Conservation (phyloP, 306 rosid species). For the Casuarina equisetifolia region DNA sequence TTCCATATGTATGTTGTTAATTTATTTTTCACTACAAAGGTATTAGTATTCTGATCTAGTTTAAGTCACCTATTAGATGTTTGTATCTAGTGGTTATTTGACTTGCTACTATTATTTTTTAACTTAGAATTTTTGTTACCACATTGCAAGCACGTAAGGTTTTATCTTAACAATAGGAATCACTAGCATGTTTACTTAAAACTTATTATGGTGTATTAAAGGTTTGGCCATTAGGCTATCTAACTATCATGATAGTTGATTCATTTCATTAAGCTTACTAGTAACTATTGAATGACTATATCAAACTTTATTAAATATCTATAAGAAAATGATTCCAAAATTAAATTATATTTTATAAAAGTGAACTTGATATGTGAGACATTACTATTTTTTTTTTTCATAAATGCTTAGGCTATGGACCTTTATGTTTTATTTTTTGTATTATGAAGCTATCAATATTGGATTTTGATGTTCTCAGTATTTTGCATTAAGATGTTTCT, state of each 20-base stretch:
- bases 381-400: neutral
- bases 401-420: neutral
- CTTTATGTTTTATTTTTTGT: neutral
- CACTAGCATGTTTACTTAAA: constrained; percentile 90
- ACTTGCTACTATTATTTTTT: constrained; percentile 6
- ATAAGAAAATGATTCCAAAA: neutral
- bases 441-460: neutral
- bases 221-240: constrained; percentile 45
- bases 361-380: neutral
- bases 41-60: constrained; percentile 21
- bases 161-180: constrained; percentile 81
- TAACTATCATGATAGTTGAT: constrained; percentile 10
- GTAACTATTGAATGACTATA: constrained; percentile 5
- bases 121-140: constrained; percentile 19
- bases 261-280: constrained; percentile 17
- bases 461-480: neutral
- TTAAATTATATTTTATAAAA: neutral
- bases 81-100: constrained; percentile 8
- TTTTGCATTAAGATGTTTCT: constrained; percentile 12
- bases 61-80: constrained; percentile 10
- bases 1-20: constrained; percentile 85
- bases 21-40: constrained; percentile 91
- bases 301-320: neutral
- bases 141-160: constrained; percentile 84
- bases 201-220: constrained; percentile 81